Conservation (phyloP, 345 rosid species). For the Ailanthus altissimus region DNA sequence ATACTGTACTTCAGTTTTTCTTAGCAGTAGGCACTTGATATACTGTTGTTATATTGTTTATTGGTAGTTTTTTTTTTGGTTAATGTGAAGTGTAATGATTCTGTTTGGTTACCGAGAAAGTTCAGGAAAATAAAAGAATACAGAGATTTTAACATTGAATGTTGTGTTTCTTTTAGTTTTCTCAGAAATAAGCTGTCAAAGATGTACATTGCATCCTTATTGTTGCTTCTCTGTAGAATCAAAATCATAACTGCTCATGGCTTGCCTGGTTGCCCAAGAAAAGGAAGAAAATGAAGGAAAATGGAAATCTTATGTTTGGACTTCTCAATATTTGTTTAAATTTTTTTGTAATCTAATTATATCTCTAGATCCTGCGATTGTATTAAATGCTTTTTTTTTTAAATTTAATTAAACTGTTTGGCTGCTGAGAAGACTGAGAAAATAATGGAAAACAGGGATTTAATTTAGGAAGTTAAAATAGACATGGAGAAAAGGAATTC, state of each 20-base stretch:
- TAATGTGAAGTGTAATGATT: background rate
- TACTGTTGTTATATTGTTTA: background rate
- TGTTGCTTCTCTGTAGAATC: background rate
- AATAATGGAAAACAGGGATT: slow-evolving; percentile 1
- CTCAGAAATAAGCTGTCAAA: background rate
- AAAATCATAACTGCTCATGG: background rate
- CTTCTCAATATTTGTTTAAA: background rate
- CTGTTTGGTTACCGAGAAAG: slow-evolving; percentile 10
- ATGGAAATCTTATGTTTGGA: background rate
- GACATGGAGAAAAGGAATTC: background rate
- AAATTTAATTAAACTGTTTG: background rate
- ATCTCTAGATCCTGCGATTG: background rate
- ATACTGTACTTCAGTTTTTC: background rate
- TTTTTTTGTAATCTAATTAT: background rate
- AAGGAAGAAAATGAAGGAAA: background rate
- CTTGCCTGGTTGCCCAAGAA: background rate
- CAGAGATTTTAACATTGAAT: slow-evolving; percentile 3
- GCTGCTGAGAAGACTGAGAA: background rate
- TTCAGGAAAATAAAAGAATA: background rate
- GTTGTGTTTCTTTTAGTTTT: background rate
- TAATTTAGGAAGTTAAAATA: background rate
- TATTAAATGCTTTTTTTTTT: background rate
- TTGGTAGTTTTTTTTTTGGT: background rate
- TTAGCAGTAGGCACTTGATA: background rate
- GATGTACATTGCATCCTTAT: background rate